Base-by-base conservation (phyloP, 1,284 basidiomycete genomes). In the Stygiomarasmius scandens region DNA sequence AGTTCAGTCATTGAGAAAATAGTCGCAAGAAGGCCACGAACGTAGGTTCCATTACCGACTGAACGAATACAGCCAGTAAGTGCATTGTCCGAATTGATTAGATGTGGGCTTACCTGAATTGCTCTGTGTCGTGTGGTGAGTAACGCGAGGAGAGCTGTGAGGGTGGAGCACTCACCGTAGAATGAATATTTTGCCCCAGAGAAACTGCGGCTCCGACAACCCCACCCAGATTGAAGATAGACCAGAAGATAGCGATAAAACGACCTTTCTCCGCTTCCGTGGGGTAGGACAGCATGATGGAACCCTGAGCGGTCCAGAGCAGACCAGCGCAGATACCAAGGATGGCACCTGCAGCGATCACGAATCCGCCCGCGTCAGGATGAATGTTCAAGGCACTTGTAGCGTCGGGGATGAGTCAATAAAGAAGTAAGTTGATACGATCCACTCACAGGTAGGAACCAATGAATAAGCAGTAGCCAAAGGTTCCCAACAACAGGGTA, bases 321-420 rank as follows among this genome's bases (percentile, higher is more conserved):
- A 89, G 68, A n/a, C 83, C 81, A 14, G 88, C 87, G 45, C 57
- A 58, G n/a, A 60, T 49, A 24, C 59, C 59, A 9, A 56, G 85
- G 58, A 95, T 75, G 27, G 90, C 90, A 32, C 93, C 93, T 0
- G 91, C 81, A 27, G 79, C 83, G 62, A 95, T 87, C 54, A 90
- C 87, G 64, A 92, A 93, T 24, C 75, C 75, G 48, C 79, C 78
- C 10, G 83, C 81, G 49, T 76, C 68, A 8, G 78, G 73, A 63
- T 90, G 87, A 51, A 90, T 87, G 64, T 91, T 90, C 63, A 86
- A 74, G 16, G 78, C 83, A n/a, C 88, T 22, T 36, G 27, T 22
- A 16, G 36, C 16, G 61, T 45, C 22, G 27, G 20, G 27, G 12
- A 2, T 20, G 19, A 25, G 36, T 47, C 25, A 14, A 16, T 22